Evolutionary conservation across 2,329 filamentous ascomycete genomes (phyloP).

Genomic region (Fusarium illudens): DNA sequence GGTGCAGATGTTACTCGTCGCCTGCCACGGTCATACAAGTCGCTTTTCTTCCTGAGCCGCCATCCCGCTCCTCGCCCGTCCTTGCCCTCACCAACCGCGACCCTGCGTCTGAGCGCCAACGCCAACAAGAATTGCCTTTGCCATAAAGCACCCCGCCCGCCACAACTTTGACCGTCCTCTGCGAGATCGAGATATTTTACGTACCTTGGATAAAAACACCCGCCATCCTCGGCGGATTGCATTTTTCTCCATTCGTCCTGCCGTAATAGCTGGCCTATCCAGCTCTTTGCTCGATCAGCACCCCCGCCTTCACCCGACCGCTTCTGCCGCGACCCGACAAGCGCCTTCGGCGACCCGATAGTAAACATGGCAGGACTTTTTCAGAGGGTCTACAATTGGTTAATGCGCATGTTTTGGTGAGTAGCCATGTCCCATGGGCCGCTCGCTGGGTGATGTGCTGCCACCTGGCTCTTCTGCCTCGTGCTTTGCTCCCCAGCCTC

Average conservation of each 20-base stretch:
- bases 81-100: slow-evolving; percentile 30
- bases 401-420: slow-evolving; percentile 96
- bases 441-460: slow-evolving; percentile 12
- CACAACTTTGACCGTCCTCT: slow-evolving; percentile 35
- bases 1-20: slow-evolving; percentile 44
- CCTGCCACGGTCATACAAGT: slow-evolving; percentile 41
- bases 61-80: slow-evolving; percentile 31
- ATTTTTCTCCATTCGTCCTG: slow-evolving; percentile 14
- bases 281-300: slow-evolving; percentile 32
- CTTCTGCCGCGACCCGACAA: slow-evolving; percentile 35
- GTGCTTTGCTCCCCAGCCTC: slow-evolving; percentile 12
- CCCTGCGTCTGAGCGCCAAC: slow-evolving; percentile 40
- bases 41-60: slow-evolving; percentile 40
- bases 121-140: slow-evolving; percentile 39
- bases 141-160: slow-evolving; percentile 43
- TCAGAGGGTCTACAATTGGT: slow-evolving; percentile 96
- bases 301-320: slow-evolving; percentile 40
- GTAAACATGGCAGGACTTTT: slow-evolving; percentile 86
- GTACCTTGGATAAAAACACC: slow-evolving; percentile 7
- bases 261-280: slow-evolving; percentile 19
- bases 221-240: slow-evolving; percentile 12
- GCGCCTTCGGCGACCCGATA: slow-evolving; percentile 31
- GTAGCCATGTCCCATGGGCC: slow-evolving; percentile 45
- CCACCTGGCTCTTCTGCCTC: slow-evolving; percentile 6
- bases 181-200: slow-evolving; percentile 29